Base-by-base conservation (phyloP, 805 yeast species). In the Candida nitratophila region DNA sequence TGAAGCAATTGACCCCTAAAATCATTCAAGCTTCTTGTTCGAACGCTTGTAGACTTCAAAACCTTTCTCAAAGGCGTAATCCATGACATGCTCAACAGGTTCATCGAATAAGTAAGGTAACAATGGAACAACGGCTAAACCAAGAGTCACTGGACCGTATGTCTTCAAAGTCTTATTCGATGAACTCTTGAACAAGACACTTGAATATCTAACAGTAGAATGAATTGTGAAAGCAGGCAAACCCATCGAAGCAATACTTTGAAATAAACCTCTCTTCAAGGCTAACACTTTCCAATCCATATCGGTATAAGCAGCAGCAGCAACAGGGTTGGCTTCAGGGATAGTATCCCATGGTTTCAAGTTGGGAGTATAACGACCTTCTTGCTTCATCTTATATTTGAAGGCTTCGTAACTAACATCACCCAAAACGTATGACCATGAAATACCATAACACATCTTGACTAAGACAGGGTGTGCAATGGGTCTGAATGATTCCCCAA, bases 211-310 rank as follows among this genome's bases (percentile, higher is more conserved):
- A 35, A 86, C 95, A 5, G 81, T 68, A 2, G 84, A 72, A 59
- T 86, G 95, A 53, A 86, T 86, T 5, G 95, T 86, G 61, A 85
- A 79, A 3, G 95, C 95, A 10, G 95, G 95, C 36, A 86, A 69
- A 15, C 86, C 91, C 93, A 86, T 86, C 38, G 87, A 79, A 2
- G 95, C 95, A 49, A 86, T 70, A 50, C 83, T 71, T 62, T 86
- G 95, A 68, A 86, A 86, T 22, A 85, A 54, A n/a, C 86, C 89
- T 59, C 95, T 74, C 59, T 86, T 81, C 34, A 82, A 53, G 7
- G 74, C 81, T 8, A 74, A 77, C 43, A 81, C 50, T 51, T 73
- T 73, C 88, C 90, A 86, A 57, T 83, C 89, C 48, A 77, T 66
- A 39, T 75, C 79, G 20, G 48, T 47, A 46, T 59, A 59, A 11